These are phyloP conservation scores for Penicillium fimorum DNA, from an alignment of 495 filamentous ascomycete species.

Conservation along the genomic window DNA sequence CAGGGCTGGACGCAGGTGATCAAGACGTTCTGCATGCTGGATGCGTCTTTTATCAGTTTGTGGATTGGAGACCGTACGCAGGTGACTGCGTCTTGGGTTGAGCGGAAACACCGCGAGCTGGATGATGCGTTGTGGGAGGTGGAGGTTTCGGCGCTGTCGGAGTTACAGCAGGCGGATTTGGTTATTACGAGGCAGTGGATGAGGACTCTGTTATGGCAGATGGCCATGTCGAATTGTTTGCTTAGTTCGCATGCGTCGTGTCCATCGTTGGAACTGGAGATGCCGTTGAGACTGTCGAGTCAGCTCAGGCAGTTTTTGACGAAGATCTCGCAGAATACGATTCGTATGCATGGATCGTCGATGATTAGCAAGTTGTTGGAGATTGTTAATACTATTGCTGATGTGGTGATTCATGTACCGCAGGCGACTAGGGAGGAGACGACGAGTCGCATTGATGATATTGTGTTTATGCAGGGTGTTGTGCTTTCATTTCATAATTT, in stretches of 20 bases:
- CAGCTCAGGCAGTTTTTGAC: slow-evolving; percentile 48
- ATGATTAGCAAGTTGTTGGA: slow-evolving; percentile 59
- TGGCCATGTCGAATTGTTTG: slow-evolving; percentile 50
- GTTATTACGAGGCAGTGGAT: slow-evolving; percentile 57
- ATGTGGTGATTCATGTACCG: slow-evolving; percentile 44
- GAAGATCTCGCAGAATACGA: slow-evolving; percentile 42
- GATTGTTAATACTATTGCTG: slow-evolving; percentile 53
- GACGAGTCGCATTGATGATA: slow-evolving; percentile 29
- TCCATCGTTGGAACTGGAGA: slow-evolving; percentile 47
- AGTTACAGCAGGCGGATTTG: slow-evolving; percentile 52
- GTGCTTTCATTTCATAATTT: slow-evolving; percentile 30
- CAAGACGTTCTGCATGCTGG: slow-evolving; percentile 26
- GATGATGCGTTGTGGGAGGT: slow-evolving; percentile 29
- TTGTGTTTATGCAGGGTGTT: slow-evolving; percentile 30
- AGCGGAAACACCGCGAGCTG: slow-evolving; percentile 28
- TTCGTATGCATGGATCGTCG: slow-evolving; percentile 55
- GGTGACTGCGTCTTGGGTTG: slow-evolving; percentile 29
- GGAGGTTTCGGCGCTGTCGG: slow-evolving; percentile 32
- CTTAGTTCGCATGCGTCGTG: slow-evolving; percentile 38
- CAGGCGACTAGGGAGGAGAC: slow-evolving; percentile 29
- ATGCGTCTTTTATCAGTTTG: slow-evolving; percentile 24
- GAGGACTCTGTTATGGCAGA: slow-evolving; percentile 51
- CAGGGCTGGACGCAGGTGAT: slow-evolving; percentile 25
- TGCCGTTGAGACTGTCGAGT: slow-evolving; percentile 51
- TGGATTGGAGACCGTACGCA: slow-evolving; percentile 28